Evolutionary conservation across 1,284 basidiomycete genomes (phyloP).

Genomic region (Phlebopus sp.): DNA sequence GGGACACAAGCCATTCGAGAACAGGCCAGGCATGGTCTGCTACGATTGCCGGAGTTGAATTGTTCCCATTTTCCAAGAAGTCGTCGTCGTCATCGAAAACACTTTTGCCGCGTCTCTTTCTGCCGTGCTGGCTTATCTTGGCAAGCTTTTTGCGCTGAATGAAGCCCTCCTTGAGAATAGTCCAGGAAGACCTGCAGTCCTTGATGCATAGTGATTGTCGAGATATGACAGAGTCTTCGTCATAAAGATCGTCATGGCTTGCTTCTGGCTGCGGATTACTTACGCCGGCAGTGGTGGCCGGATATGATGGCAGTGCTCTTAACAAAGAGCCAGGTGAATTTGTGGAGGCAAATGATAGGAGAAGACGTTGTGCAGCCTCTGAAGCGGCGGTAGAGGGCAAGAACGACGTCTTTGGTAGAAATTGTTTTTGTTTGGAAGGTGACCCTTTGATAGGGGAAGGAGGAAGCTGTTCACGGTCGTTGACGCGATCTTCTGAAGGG

Average conservation of each 20-base stretch:
- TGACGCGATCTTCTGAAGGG: conserved; percentile 29
- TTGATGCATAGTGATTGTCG: conserved; percentile 50
- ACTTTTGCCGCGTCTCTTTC: conserved; percentile 30
- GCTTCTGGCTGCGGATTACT: conserved; percentile 7
- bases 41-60: conserved; percentile 37
- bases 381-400: conserved; percentile 46
- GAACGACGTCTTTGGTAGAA: conserved; percentile 33
- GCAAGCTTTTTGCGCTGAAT: conserved; percentile 36
- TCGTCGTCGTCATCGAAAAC: conserved; percentile 22
- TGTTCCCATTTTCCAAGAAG: conserved; percentile 24
- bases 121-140: conserved; percentile 28
- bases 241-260: conserved; percentile 30
- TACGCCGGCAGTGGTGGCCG: conserved; percentile 14
- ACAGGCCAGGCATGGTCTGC: conserved; percentile 62
- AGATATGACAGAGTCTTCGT: conserved; percentile 56
- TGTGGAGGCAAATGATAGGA: conserved; percentile 54
- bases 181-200: conserved; percentile 59
- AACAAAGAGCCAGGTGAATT: conserved; percentile 54
- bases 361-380: conserved; percentile 49
- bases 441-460: conserved; percentile 39
- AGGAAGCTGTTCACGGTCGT: conserved; percentile 42
- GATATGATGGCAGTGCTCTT: conserved; percentile 53
- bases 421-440: conserved; percentile 27
- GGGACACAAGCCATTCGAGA: conserved; percentile 58
- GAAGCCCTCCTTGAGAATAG: conserved; percentile 54